Evolutionary conservation across 805 yeast species (phyloP), one percentile per base, ranked within the genome.

Genomic region (Ogataea zsoltii): DNA sequence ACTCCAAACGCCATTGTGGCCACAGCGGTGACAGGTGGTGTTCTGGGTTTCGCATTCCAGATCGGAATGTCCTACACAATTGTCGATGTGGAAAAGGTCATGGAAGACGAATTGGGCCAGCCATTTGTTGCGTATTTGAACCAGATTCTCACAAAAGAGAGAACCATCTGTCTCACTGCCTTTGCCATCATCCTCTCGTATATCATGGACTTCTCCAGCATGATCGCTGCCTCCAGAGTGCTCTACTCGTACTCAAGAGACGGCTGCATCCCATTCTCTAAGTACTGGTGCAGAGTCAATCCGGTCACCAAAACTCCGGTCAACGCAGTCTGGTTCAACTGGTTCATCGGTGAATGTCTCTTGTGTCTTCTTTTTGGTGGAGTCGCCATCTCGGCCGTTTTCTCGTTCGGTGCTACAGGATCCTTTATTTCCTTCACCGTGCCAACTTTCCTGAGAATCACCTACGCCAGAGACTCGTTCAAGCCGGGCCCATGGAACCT

Each of bases 341-440:
- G 74, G 56, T 51, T 74, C 26, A 53, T 82, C 39, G 85, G 85
- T 28, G 77, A 79, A 56, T 70, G 80, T 18, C 66, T 80, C 17
- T 70, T 79, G 45, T 71, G 80, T 48, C 74, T 82, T 60, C 80
- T 83, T 62, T 83, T 83, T 28, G 85, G 85, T 32, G 81, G 78
- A 47, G 71, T 75, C 16, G 85, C 88, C 39, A 79, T 83, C 53
- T 82, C 76, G 25, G 89, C 89, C 34, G 81, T 82, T 49, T 83
- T 83, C 67, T 80, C 87, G 2, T 85, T 83, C 38, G 87, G 88
- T 41, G 88, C 87, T 36, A 82, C 83, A 56, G 77, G 85, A 12
- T 79, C 85, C 0, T 82, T 82, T 56, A 73, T 83, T 46, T 82
- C 88, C 3, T 83, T 83, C 65, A 72, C 79, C n/a, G 68, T 79